These are phyloP conservation scores for Botrytis porri DNA, from an alignment of 2,329 filamentous ascomycete species.

Conservation along the genomic window DNA sequence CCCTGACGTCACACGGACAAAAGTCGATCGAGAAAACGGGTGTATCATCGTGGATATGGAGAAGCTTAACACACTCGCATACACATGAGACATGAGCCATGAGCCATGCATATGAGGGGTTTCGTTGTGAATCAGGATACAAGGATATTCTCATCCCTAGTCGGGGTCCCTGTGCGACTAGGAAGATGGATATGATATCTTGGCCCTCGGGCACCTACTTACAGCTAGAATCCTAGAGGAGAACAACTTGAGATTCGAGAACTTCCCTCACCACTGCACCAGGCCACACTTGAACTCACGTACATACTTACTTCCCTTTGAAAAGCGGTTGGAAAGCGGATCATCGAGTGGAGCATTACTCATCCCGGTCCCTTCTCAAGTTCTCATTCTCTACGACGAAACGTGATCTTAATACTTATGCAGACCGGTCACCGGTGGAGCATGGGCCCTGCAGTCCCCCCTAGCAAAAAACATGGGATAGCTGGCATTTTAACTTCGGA, in stretches of 20 bases:
- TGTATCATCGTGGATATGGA: conserved; percentile 1
- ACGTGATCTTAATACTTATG: no score
- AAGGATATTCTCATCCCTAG: neutral
- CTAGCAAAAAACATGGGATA: neutral
- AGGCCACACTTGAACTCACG: no score
- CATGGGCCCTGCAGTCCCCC: neutral
- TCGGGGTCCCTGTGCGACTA: neutral
- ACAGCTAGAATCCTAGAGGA: no score
- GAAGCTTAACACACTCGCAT: neutral
- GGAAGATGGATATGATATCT: no score
- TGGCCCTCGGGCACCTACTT: no score
- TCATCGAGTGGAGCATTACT: neutral
- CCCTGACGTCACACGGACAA: neutral
- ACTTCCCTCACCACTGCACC: no score
- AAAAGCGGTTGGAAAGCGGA: neutral
- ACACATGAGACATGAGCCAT: neutral
- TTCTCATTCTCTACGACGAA: neutral
- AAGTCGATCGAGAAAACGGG: conserved; percentile 5
- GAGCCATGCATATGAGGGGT: conserved; percentile 2
- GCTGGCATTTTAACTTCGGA: neutral
- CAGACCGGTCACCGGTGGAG: no score
- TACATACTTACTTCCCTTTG: neutral
- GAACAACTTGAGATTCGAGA: no score
- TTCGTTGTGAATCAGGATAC: neutral
- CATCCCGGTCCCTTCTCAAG: neutral